A percentile compares a stretch with the other conserved stretches of the same genome.
phyloP scores from a whole-genome alignment of 2,329 filamentous ascomycete species.

The Colletotrichum echinochloae region DNA sequence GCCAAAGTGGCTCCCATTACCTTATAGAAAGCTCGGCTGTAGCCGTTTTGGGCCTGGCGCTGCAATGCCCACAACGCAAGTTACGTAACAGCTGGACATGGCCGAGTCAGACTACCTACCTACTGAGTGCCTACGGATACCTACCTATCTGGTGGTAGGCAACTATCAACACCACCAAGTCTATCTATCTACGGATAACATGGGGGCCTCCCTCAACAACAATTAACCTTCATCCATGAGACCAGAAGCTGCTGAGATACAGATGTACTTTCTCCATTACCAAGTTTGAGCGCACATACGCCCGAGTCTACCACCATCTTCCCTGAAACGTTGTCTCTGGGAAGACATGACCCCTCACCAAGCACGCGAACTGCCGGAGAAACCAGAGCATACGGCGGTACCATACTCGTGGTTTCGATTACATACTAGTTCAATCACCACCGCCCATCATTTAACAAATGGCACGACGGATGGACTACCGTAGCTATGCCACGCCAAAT shows the following conservation, averaged over 20 bases:
- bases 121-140: too few relatives aligned
- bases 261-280: background rate
- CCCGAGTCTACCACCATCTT: background rate
- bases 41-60: constrained; percentile 46
- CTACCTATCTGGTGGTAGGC: too few relatives aligned
- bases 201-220: constrained; percentile 20
- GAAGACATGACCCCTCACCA: background rate
- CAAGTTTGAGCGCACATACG: constrained; percentile 16
- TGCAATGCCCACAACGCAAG: constrained; percentile 59
- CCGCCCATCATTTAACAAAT: background rate
- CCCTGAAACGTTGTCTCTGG: background rate
- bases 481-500: constrained; percentile 3
- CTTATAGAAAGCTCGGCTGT: constrained; percentile 57
- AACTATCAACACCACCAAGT: too few relatives aligned
- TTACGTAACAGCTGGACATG: constrained; percentile 58
- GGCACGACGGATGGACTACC: background rate
- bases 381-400: background rate
- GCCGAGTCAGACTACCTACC: constrained; percentile 47
- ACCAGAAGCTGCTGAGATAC: background rate
- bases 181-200: background rate
- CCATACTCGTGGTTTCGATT: background rate
- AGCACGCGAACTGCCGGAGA: background rate
- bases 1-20: constrained; percentile 55
- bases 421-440: constrained; percentile 4
- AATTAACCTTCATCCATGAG: constrained; percentile 16